These are phyloP conservation scores for Aspergillus sp. DNA, from an alignment of 2,329 filamentous ascomycete species.

Conservation along the genomic window DNA sequence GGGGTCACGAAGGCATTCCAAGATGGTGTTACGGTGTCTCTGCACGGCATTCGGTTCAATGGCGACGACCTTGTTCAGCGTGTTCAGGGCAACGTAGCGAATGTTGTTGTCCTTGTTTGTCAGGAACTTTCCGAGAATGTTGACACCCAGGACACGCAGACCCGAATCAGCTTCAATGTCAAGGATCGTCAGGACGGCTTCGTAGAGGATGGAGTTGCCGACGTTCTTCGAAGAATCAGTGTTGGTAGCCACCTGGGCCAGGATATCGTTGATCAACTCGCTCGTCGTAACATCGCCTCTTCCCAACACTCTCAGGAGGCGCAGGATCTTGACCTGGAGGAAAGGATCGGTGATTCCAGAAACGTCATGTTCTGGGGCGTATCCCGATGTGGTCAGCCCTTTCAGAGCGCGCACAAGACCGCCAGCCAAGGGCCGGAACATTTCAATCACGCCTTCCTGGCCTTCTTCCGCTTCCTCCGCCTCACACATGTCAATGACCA, in stretches of 20 bases:
- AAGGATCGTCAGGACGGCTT: conserved; percentile 92
- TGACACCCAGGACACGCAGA: conserved; percentile 88
- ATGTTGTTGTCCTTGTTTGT: conserved; percentile 99
- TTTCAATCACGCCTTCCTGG: conserved; percentile 85
- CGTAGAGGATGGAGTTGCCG: conserved; percentile 96
- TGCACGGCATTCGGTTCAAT: conserved; percentile 98
- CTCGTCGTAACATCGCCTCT: conserved; percentile 83
- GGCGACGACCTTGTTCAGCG: conserved; percentile 94
- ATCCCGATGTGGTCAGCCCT: conserved; percentile 87
- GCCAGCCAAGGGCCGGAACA: conserved; percentile 83
- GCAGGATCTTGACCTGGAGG: conserved; percentile 92
- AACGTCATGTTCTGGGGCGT: conserved; percentile 96
- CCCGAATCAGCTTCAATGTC: conserved; percentile 98
- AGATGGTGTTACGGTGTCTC: conserved; percentile 91
- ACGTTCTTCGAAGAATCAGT: conserved; percentile 98
- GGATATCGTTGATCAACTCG: conserved; percentile 97
- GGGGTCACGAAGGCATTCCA: conserved; percentile 92
- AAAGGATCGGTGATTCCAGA: conserved; percentile 98
- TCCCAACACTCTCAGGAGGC: conserved; percentile 78
- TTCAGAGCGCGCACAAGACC: conserved; percentile 87
- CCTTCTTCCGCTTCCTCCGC: conserved; percentile 88
- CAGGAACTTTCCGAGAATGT: conserved; percentile 96
- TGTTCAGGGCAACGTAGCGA: conserved; percentile 95
- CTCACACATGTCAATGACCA: conserved; percentile 90
- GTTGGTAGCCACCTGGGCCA: conserved; percentile 96